Conservation (phyloP, 2,329 filamentous ascomycete genomes). For the Hypoxylon sp. region DNA sequence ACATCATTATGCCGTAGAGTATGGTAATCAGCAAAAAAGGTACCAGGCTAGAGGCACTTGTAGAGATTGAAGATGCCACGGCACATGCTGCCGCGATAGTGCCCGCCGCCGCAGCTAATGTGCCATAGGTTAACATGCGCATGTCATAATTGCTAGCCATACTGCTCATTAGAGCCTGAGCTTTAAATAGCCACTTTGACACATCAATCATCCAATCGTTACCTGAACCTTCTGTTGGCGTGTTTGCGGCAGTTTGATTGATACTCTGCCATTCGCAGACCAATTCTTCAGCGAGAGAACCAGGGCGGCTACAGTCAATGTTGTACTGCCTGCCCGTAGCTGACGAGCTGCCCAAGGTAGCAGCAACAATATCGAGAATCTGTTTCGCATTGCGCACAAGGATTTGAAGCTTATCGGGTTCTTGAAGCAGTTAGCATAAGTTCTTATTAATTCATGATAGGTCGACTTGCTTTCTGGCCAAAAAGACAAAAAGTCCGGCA, state of each 20-base stretch:
- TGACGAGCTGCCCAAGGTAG: slow-evolving; percentile 68
- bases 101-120: slow-evolving; percentile 50
- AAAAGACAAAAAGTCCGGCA: slow-evolving; percentile 78
- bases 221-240: slow-evolving; percentile 6
- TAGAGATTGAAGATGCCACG: slow-evolving; percentile 44
- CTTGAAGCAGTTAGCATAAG: slow-evolving; percentile 16
- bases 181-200: slow-evolving; percentile 70
- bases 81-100: slow-evolving; percentile 31
- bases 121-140: slow-evolving; percentile 62
- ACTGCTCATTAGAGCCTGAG: slow-evolving; percentile 83
- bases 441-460: slow-evolving; percentile 25
- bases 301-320: slow-evolving; percentile 48
- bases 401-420: slow-evolving; percentile 64
- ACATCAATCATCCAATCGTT: slow-evolving; percentile 55
- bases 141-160: slow-evolving; percentile 94
- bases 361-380: slow-evolving; percentile 78
- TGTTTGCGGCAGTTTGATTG: slow-evolving; percentile 33
- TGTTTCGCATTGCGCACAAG: slow-evolving; percentile 82
- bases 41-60: slow-evolving; percentile 44
- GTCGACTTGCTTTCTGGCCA: slow-evolving; percentile 70
- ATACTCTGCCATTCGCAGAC: slow-evolving; percentile 73
- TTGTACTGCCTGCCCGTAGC: slow-evolving; percentile 47
- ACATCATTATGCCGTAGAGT: slow-evolving; percentile 88
- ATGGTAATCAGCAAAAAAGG: slow-evolving; percentile 63
- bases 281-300: slow-evolving; percentile 62